These are phyloP conservation scores for Picea glauca DNA, from an alignment of 75 land plant species.

Conservation along the genomic window DNA sequence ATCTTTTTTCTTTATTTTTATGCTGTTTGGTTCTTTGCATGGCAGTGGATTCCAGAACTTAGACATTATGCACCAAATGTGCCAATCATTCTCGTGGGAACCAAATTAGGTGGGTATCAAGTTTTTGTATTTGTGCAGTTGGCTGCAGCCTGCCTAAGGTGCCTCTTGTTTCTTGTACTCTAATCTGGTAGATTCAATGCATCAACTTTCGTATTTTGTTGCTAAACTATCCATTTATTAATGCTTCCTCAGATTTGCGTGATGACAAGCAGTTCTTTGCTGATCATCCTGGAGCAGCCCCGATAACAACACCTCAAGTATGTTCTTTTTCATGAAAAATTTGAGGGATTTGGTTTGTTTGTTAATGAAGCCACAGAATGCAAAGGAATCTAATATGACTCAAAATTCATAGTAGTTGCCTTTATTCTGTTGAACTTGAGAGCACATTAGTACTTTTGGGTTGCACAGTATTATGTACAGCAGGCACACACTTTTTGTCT, in stretches of 20 bases:
- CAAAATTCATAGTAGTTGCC: no score
- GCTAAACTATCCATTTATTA: neutral
- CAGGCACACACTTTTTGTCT: neutral
- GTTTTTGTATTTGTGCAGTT: conserved; percentile 2
- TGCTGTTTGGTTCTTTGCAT: neutral
- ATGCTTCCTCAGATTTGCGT: conserved; percentile 60
- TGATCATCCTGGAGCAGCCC: conserved; percentile 77
- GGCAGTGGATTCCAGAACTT: conserved; percentile 88
- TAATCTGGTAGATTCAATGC: neutral
- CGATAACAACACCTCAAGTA: conserved; percentile 71
- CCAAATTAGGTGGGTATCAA: conserved; percentile 47
- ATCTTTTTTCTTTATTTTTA: no score
- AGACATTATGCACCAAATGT: conserved; percentile 84
- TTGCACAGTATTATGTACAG: neutral
- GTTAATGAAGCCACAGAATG: neutral
- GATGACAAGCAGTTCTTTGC: conserved; percentile 66
- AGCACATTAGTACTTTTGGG: neutral
- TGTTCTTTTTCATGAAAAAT: neutral
- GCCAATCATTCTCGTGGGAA: conserved; percentile 88
- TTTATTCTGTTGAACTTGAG: neutral
- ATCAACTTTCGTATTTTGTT: neutral
- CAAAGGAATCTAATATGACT: neutral
- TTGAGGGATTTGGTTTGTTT: neutral
- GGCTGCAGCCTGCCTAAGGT: neutral
- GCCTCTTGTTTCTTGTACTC: neutral